A percentile compares a stretch with the other conserved stretches of the same genome.
Conservation (phyloP, 106 monocot genomes). For the Narthecium ossifragum region DNA sequence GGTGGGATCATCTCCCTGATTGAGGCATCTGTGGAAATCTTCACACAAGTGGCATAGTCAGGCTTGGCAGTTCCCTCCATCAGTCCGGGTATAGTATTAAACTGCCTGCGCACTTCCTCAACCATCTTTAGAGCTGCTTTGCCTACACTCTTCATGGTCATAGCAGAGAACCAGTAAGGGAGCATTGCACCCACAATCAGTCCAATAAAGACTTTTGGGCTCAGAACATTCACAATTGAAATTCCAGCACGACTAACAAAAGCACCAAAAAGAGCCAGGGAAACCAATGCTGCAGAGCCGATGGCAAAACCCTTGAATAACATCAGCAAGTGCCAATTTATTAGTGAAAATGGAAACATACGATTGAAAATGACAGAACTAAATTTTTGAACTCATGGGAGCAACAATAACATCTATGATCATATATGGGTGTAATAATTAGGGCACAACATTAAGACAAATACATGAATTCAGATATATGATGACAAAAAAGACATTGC, state of each 20-base stretch:
- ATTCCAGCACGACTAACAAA: constrained; percentile 63
- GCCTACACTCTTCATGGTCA: constrained; percentile 85
- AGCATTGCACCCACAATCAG: constrained; percentile 73
- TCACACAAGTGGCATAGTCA: constrained; percentile 74
- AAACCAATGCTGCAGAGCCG: constrained; percentile 71
- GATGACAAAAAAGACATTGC: too few species aligned
- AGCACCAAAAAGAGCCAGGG: constrained; percentile 72
- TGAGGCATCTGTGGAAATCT: constrained; percentile 81
- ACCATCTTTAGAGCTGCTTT: constrained; percentile 79
- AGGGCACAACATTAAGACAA: too few species aligned
- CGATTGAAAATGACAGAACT: too few species aligned
- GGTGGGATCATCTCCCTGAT: constrained; percentile 91
- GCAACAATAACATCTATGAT: too few species aligned
- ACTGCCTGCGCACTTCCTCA: constrained; percentile 75
- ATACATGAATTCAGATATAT: too few species aligned
- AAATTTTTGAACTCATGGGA: too few species aligned
- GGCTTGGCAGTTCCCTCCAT: constrained; percentile 72
- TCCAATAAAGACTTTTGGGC: constrained; percentile 68
- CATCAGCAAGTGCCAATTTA: neutral
- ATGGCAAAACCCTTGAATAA: constrained; percentile 78
- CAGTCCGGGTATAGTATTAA: constrained; percentile 61
- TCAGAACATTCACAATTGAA: constrained; percentile 46
- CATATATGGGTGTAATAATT: too few species aligned
- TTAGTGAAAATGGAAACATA: too few species aligned
- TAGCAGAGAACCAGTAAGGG: constrained; percentile 85